These are phyloP conservation scores for Monsonia emarginata DNA, from an alignment of 441 rosid species.

Conservation along the genomic window DNA sequence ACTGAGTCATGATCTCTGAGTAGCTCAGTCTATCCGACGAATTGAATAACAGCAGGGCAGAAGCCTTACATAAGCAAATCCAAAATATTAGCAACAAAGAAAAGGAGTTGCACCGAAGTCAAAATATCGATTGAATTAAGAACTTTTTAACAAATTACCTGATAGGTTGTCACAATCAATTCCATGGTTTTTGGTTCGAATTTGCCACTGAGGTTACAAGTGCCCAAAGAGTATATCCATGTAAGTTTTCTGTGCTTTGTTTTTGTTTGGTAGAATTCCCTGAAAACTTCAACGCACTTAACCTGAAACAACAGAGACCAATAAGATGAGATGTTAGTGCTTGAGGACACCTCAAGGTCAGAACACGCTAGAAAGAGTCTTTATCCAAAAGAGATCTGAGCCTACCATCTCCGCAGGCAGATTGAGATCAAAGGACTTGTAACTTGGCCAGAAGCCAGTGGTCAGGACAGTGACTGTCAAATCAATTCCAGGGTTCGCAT, in stretches of 20 bases:
- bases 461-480: conserved; percentile 86
- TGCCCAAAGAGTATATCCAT: conserved; percentile 88
- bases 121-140: background rate
- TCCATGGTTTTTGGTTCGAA: conserved; percentile 80
- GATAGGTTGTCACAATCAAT: conserved; percentile 79
- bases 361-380: too few relatives aligned
- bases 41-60: conserved; percentile 73
- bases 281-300: conserved; percentile 76
- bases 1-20: conserved; percentile 65
- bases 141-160: conserved; percentile 33
- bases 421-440: conserved; percentile 79
- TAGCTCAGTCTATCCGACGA: conserved; percentile 58
- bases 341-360: too few relatives aligned
- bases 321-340: background rate
- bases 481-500: conserved; percentile 73
- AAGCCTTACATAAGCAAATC: conserved; percentile 32
- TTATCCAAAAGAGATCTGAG: background rate
- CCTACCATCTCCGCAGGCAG: conserved; percentile 90
- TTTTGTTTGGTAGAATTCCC: conserved; percentile 65
- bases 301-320: conserved; percentile 36
- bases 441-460: conserved; percentile 96
- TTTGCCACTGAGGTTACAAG: conserved; percentile 67
- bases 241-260: conserved; percentile 81
- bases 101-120: background rate
- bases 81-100: background rate